A percentile compares a stretch with the other conserved stretches of the same genome.
Conservation (phyloP, 345 rosid species). For the Populus davidiana region DNA sequence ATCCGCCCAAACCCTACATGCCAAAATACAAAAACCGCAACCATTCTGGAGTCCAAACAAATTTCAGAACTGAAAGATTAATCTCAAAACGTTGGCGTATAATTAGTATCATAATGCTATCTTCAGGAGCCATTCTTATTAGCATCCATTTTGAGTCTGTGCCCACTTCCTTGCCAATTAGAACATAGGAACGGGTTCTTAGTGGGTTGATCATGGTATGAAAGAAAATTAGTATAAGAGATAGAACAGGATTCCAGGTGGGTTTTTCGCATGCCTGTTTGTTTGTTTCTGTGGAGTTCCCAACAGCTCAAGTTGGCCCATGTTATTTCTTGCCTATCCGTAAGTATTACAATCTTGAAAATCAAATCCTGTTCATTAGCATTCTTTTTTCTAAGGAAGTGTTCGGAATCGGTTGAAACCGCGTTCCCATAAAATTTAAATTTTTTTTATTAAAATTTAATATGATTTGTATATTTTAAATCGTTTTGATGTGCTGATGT, state of each 20-base stretch:
- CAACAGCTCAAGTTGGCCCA: not conserved
- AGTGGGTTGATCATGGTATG: no score
- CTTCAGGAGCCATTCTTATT: not conserved
- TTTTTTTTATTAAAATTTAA: no score
- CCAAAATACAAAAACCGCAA: not conserved
- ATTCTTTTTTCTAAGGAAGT: not conserved
- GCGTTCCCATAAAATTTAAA: no score
- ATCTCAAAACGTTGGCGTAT: not conserved
- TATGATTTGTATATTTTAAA: no score
- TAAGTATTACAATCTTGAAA: not conserved
- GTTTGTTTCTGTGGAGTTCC: not conserved
- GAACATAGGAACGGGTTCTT: no score
- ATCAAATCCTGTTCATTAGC: not conserved
- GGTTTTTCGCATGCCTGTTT: not conserved
- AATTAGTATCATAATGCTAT: not conserved
- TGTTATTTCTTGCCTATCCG: not conserved
- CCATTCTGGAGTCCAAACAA: no score
- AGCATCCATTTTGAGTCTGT: not conserved
- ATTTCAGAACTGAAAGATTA: not conserved
- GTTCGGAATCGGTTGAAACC: no score
- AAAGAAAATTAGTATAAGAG: no score
- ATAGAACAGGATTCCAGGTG: not conserved
- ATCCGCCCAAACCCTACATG: not conserved
- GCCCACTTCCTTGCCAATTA: not conserved
- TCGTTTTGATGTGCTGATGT: no score